These are phyloP conservation scores for Suaeda aralocaspica DNA, from an alignment of 148 eudicot genomes.

Conservation along the genomic window DNA sequence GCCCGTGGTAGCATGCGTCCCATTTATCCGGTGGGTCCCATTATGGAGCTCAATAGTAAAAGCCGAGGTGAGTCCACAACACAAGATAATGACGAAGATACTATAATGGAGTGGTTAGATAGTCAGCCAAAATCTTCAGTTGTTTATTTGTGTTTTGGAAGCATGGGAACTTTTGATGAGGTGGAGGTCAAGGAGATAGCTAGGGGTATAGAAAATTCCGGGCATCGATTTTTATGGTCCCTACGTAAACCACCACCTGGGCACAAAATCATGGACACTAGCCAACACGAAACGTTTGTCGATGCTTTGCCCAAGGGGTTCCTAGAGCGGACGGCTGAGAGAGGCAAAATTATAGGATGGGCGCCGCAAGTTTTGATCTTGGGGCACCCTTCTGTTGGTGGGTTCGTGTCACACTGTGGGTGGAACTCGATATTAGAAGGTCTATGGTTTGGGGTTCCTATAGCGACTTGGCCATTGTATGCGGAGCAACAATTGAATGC, in stretches of 20 bases:
- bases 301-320: constrained; percentile 37
- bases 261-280: not conserved
- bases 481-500: constrained; percentile 34
- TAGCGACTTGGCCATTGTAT: constrained; percentile 26
- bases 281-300: not conserved
- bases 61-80: not conserved
- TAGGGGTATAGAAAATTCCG: constrained; percentile 35
- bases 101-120: constrained; percentile 46
- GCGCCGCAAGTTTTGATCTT: constrained; percentile 26
- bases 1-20: constrained; percentile 19
- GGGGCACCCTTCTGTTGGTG: constrained; percentile 22
- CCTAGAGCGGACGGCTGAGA: not conserved
- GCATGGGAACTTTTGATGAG: constrained; percentile 40
- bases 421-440: constrained; percentile 26
- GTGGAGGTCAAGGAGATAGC: constrained; percentile 54
- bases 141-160: constrained; percentile 59
- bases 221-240: constrained; percentile 43
- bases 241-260: constrained; percentile 4
- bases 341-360: constrained; percentile 38
- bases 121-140: constrained; percentile 42
- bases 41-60: constrained; percentile 25
- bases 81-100: not conserved
- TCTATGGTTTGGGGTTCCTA: constrained; percentile 27
- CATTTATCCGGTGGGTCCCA: constrained; percentile 51
- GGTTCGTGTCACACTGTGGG: constrained; percentile 33